Evolutionary conservation across 495 filamentous ascomycete genomes (phyloP), one percentile per base, ranked within the genome.

Genomic region (Aspergillus kassunensis): DNA sequence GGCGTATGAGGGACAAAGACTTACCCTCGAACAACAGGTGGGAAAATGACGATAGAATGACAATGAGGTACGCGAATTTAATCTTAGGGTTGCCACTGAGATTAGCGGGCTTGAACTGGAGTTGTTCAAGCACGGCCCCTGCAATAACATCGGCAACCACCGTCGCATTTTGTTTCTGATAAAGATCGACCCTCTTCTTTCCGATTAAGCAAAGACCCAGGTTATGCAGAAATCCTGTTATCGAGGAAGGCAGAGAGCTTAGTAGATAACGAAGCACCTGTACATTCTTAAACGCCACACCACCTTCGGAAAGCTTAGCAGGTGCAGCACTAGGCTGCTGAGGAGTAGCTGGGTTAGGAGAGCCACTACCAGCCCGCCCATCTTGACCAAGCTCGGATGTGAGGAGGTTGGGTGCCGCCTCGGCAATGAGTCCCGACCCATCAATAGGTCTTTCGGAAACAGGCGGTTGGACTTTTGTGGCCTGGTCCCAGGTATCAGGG

Each of bases 111-210:
- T 57, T 58, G 37, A 80, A 77, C 20, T 75, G 66, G 9, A 96
- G 67, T 60, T 91, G 85, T 40, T 79, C 73, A 42, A 95, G 65
- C 33, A 89, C 77, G 42, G 81, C 80, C 42, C 84, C 75, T 8
- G 88, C 90, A 51, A 97, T 77, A 8, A 86, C 80, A 49, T 95
- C 87, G 1, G 90, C 87, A 16, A 97, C 83, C 60, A 80, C 68
- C 18, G 72, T 75, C 16, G 79, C 80, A 59, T 88, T 89, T 41
- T 89, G 83, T 54, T 79, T 80, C 70, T 78, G 67, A 57, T 77
- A 78, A 62, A 69, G 35, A 55, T 97, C 90, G 16, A 72, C 73
- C 46, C 77, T 79, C 19, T 89, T 80, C 53, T 89, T 87, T 25
- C 80, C 77, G 10, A 96, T 72, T 10, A 98, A 71, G 23, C 84